Evolutionary conservation across 2,329 filamentous ascomycete genomes (phyloP), one percentile per base, ranked within the genome.

Genomic region (Plenodomus tracheiphilus): DNA sequence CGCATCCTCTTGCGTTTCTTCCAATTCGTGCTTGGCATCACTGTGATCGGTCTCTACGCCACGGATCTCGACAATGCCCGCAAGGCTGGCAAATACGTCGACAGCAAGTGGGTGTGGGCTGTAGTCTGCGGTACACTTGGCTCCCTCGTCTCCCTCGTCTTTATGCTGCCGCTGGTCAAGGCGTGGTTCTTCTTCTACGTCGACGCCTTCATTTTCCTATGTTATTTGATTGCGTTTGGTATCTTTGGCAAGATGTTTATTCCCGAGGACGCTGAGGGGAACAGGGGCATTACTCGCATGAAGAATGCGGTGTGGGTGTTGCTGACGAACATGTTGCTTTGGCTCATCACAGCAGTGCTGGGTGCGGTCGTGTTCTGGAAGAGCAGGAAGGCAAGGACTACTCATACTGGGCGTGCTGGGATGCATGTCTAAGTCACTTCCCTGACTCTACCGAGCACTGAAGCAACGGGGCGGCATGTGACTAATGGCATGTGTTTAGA

Each of bases 301-400:
- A 91, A 91, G 76, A 85, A 86, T 66, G 89, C 90, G 4, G 89
- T 94, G 15, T 96, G 89, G 88, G 79, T 96, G 39, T 88, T 93
- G 70, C 72, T 96, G 42, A 77, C 82, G 39, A 89, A 87, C 68
- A 81, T 90, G 70, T 67, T 90, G 13, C 77, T 96, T 42, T 96
- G 91, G 91, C 74, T 91, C 41, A 71, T 86, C 39, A 85, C 83
- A 2, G 80, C 82, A 3, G 49, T 81, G 11, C 82, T 79, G 21
- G 77, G 81, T 13, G 75, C 76, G 13, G 68, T 79, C 1, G 82
- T 86, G 66, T 90, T 85, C 79, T 84, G 62, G 63, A 66, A 58
- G 56, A 39, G 53, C 11, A 52, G 59, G 16, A 69, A 64, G 64
- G 66, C 60, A 66, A 63, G 64, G 43, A 63, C 57, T 41, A 46